Conservation (phyloP, 1,284 basidiomycete genomes). For the Ustilago xerochloae region DNA sequence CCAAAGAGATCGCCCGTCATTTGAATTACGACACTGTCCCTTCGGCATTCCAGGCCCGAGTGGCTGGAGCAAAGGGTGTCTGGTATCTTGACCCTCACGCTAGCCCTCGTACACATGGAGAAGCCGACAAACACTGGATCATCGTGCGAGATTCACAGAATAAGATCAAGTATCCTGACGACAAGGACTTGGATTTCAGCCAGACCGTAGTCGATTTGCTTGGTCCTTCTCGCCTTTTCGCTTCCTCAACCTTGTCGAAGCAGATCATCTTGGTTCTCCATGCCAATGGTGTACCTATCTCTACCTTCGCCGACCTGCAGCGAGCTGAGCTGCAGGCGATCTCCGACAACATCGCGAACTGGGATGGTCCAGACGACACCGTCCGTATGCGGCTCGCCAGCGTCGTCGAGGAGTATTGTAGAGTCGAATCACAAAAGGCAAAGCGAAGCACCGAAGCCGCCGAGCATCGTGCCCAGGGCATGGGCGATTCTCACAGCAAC, state of each 20-base stretch:
- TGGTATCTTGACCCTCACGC: conserved; percentile 40
- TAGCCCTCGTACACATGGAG: conserved; percentile 6
- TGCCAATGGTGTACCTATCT: conserved; percentile 31
- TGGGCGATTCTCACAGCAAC: conserved; percentile 2
- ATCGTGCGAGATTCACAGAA: conserved; percentile 57
- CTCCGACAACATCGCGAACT: conserved; percentile 23
- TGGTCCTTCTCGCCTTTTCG: conserved; percentile 16
- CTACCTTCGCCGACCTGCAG: conserved; percentile 27
- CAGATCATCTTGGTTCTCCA: conserved; percentile 44
- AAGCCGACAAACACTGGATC: conserved; percentile 28
- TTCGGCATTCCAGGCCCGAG: conserved; percentile 56
- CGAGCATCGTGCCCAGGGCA: conserved; percentile 37
- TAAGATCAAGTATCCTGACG: conserved; percentile 48
- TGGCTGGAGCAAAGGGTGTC: conserved; percentile 61
- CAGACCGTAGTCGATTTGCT: conserved; percentile 38
- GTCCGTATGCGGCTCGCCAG: conserved; percentile 20
- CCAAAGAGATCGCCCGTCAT: conserved; percentile 20
- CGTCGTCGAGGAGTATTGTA: conserved; percentile 20
- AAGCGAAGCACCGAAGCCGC: conserved; percentile 34
- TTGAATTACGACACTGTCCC: conserved; percentile 17
- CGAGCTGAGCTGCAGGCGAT: conserved; percentile 21
- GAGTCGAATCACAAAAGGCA: conserved; percentile 14
- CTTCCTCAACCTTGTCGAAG: conserved; percentile 47
- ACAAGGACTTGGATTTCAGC: conserved; percentile 20
- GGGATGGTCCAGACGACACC: conserved; percentile 14